phyloP scores from a whole-genome alignment of 768 basidiomycete species.

The Suillus variegatus region DNA sequence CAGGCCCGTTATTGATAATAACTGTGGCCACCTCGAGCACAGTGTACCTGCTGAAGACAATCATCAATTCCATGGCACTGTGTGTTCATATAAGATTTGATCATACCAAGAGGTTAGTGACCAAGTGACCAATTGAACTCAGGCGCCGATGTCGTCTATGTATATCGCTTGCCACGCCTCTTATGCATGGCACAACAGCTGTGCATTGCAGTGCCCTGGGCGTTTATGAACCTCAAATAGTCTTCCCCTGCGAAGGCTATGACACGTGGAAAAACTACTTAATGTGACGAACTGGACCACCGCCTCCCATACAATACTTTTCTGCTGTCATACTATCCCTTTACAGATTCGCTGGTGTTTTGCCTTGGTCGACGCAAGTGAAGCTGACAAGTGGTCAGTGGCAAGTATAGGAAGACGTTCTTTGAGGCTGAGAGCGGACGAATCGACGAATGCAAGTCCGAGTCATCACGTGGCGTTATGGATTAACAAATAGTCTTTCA shows the following conservation, averaged over 20 bases:
- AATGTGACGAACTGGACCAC: neutral
- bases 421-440: neutral
- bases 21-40: neutral
- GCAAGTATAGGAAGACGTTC: neutral
- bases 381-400: neutral
- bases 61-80: neutral
- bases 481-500: neutral
- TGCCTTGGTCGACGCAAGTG: neutral
- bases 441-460: neutral
- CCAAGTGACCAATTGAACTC: too few species aligned
- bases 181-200: neutral
- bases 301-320: neutral
- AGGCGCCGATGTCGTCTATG: neutral
- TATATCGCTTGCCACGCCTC: neutral
- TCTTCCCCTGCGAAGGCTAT: neutral
- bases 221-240: neutral
- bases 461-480: neutral
- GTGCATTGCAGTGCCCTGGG: neutral
- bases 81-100: neutral
- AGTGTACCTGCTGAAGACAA: neutral
- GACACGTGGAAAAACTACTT: neutral
- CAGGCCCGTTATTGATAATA: neutral
- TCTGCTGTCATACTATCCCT: neutral
- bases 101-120: neutral
- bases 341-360: neutral